Evolutionary conservation across 2,329 filamentous ascomycete genomes (phyloP).

Genomic region (Colletotrichum falcatum): DNA sequence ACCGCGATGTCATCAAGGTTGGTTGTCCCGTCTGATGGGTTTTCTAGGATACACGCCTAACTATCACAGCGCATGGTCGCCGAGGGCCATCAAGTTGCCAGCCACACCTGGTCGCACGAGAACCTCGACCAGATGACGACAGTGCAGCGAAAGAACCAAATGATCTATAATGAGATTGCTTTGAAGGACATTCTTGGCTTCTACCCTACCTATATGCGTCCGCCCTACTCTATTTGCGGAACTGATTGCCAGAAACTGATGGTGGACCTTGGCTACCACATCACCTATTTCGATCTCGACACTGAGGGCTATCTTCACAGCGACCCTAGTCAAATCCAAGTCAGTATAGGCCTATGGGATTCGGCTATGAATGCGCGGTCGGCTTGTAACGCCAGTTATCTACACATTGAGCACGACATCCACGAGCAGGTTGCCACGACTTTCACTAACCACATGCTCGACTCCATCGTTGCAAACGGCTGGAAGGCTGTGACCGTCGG

Average conservation of each 20-base stretch:
- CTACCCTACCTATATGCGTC: slow-evolving; percentile 61
- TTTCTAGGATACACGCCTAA: not conserved
- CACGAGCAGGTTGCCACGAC: slow-evolving; percentile 56
- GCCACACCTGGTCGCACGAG: slow-evolving; percentile 61
- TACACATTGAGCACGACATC: slow-evolving; percentile 57
- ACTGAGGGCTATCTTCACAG: slow-evolving; percentile 46
- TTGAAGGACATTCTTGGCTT: slow-evolving; percentile 57
- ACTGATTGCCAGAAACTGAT: slow-evolving; percentile 42
- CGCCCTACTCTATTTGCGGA: slow-evolving; percentile 38
- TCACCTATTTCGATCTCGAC: slow-evolving; percentile 45
- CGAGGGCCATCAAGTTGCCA: slow-evolving; percentile 61
- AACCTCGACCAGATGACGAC: slow-evolving; percentile 53
- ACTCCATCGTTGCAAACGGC: slow-evolving; percentile 44
- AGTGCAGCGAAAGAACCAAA: slow-evolving; percentile 52
- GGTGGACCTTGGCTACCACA: slow-evolving; percentile 35
- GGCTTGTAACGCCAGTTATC: slow-evolving; percentile 45
- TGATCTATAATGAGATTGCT: slow-evolving; percentile 60
- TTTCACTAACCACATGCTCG: slow-evolving; percentile 52
- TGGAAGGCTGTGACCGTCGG: slow-evolving; percentile 56
- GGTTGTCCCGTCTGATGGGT: slow-evolving; percentile 40
- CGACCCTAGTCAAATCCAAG: slow-evolving; percentile 43
- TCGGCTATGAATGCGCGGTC: slow-evolving; percentile 46
- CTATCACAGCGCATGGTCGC: slow-evolving; percentile 53
- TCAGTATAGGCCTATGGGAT: slow-evolving; percentile 51
- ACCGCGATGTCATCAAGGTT: slow-evolving; percentile 50